These are phyloP conservation scores for Penicillium psychrosexuale DNA, from an alignment of 2,329 filamentous ascomycete species.

Conservation along the genomic window DNA sequence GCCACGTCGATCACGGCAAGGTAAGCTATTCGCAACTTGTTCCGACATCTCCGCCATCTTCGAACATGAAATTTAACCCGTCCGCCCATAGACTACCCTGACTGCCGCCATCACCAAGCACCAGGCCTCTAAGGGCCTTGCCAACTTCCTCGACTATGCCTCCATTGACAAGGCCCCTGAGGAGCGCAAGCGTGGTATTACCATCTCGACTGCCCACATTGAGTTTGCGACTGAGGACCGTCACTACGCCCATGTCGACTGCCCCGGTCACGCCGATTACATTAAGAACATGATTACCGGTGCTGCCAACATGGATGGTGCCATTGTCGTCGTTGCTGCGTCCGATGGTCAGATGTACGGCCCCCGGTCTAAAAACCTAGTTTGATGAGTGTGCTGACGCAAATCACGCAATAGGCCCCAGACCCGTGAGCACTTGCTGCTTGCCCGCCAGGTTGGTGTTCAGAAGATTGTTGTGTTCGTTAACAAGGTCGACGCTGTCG, in stretches of 20 bases:
- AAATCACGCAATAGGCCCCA: conserved; percentile 62
- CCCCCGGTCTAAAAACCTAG: background rate
- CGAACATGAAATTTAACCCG: conserved; percentile 13
- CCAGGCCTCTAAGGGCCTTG: conserved; percentile 89
- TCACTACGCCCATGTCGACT: conserved; percentile 99
- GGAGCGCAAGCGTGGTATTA: conserved; percentile 99
- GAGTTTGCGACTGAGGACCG: conserved; percentile 92
- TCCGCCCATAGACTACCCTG: conserved; percentile 73
- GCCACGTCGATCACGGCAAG: conserved; percentile 99
- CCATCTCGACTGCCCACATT: conserved; percentile 96
- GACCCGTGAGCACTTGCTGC: conserved; percentile 95
- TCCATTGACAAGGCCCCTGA: conserved; percentile 98
- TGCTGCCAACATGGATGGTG: conserved; percentile 98
- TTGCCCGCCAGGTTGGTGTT: conserved; percentile 96
- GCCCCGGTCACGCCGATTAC: conserved; percentile 99
- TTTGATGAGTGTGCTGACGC: conserved; percentile 8
- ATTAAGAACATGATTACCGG: conserved; percentile 99
- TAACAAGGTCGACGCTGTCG: conserved; percentile 97
- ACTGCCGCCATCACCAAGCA: conserved; percentile 98
- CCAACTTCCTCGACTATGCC: conserved; percentile 94
- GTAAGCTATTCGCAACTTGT: conserved; percentile 48
- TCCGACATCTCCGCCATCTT: conserved; percentile 2
- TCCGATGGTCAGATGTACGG: conserved; percentile 92
- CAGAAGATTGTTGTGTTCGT: conserved; percentile 98
- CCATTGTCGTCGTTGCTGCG: conserved; percentile 96